Evolutionary conservation across 2,329 filamentous ascomycete species (phyloP).

Genomic region (Diaporthe batatas): DNA sequence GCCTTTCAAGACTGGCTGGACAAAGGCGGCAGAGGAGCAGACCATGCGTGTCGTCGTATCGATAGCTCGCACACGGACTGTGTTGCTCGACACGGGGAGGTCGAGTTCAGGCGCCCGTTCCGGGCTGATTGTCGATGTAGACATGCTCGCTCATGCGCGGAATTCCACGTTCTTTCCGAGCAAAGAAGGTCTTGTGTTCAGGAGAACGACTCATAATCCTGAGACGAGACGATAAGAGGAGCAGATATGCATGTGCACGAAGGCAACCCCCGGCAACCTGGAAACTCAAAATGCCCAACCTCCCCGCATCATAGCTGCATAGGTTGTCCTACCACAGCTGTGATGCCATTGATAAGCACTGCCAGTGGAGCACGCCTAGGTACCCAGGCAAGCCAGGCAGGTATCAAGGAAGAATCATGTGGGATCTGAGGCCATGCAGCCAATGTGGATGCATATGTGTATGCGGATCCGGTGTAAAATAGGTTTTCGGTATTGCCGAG

Average conservation of each 20-base stretch:
- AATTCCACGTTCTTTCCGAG: too few species aligned
- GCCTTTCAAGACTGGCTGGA: not conserved
- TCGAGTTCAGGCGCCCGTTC: not conserved
- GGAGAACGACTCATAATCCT: not conserved
- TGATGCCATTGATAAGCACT: not conserved
- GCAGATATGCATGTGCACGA: too few species aligned
- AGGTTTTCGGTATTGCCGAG: too few species aligned
- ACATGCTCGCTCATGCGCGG: not conserved
- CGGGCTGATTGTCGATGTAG: not conserved
- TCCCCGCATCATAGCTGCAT: not conserved
- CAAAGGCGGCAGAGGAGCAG: constrained; percentile 7
- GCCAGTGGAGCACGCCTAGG: too few species aligned
- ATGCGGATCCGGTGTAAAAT: too few species aligned
- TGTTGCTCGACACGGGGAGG: not conserved
- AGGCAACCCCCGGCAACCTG: not conserved
- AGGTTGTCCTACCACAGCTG: not conserved
- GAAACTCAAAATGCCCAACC: constrained; percentile 2
- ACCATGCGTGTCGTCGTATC: constrained; percentile 16
- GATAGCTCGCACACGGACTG: constrained; percentile 11
- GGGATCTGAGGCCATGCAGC: not conserved
- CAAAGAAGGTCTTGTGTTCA: not conserved
- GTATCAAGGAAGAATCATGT: not conserved
- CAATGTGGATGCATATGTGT: not conserved
- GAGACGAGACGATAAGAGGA: not conserved
- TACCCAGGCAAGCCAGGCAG: too few species aligned